Evolutionary conservation across 345 rosid species (phyloP).

Genomic region (Fremontodendron californicum): DNA sequence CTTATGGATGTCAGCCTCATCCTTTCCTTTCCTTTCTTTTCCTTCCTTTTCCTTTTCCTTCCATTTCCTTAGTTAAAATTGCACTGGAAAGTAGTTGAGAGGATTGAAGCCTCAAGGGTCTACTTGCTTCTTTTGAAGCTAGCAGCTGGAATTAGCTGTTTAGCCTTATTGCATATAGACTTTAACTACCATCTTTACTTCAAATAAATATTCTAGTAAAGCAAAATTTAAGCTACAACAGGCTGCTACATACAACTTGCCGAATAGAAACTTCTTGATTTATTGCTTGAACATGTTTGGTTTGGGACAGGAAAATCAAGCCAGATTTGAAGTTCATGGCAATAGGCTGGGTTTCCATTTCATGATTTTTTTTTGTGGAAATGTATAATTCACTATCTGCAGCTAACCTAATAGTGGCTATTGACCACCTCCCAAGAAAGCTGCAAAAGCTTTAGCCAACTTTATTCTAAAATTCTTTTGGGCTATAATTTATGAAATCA

Average conservation of each 20-base stretch:
- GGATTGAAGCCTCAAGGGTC: background rate
- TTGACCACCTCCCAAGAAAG: background rate
- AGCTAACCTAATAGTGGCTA: background rate
- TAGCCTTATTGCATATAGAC: background rate
- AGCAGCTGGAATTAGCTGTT: conserved; percentile 5
- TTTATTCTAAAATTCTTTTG: background rate
- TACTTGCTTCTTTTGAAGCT: background rate
- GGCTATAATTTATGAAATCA: background rate
- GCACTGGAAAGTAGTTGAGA: background rate
- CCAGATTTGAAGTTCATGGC: background rate
- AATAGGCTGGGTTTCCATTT: background rate
- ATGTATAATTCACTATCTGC: no score
- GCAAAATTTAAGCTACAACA: background rate
- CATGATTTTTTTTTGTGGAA: no score
- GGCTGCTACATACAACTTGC: background rate
- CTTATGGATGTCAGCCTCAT: background rate
- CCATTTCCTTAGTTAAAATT: no score
- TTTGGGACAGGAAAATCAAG: background rate
- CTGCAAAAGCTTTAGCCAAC: background rate
- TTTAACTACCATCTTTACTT: conserved; percentile 2
- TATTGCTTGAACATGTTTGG: background rate
- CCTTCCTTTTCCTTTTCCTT: no score
- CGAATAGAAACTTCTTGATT: background rate
- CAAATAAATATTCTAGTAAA: background rate
- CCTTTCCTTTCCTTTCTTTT: background rate